These are phyloP conservation scores for Smallanthus sonchifolius DNA, from an alignment of 129 eudicot species.

Conservation along the genomic window DNA sequence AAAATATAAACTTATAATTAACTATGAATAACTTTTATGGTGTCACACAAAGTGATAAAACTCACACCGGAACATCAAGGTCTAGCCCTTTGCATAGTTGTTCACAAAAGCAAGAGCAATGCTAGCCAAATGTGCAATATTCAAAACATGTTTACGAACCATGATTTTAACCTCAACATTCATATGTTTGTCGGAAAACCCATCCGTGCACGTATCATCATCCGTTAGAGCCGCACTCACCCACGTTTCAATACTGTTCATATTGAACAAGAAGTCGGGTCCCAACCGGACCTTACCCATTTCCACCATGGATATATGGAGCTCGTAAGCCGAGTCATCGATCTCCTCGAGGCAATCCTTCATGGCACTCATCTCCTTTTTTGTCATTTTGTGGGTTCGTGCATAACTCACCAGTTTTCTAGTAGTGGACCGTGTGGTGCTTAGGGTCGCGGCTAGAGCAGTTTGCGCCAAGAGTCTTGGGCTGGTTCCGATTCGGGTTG, in stretches of 20 bases:
- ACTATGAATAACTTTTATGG: neutral
- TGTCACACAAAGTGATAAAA: neutral
- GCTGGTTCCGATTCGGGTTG: constrained; percentile 32
- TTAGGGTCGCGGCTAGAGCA: constrained; percentile 30
- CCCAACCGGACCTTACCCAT: constrained; percentile 26
- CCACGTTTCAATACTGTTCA: constrained; percentile 49
- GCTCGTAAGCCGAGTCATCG: constrained; percentile 38
- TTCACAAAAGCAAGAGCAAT: constrained; percentile 43
- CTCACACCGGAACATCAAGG: neutral
- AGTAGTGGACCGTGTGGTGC: constrained; percentile 22
- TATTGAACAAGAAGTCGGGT: constrained; percentile 14
- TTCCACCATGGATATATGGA: constrained; percentile 34
- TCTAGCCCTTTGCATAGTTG: constrained; percentile 30
- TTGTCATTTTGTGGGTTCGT: constrained; percentile 15
- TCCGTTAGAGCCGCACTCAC: constrained; percentile 49
- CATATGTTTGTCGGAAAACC: constrained; percentile 23
- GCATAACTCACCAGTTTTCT: constrained; percentile 10
- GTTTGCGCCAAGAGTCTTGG: constrained; percentile 40
- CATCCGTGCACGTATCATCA: constrained; percentile 44
- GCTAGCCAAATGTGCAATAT: constrained; percentile 42
- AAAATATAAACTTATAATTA: neutral
- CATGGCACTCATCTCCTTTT: constrained; percentile 21
- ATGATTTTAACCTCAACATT: constrained; percentile 25
- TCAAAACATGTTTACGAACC: constrained; percentile 30
- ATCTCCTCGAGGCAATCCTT: constrained; percentile 38